A percentile compares a stretch with the other conserved stretches of the same genome.
These are phyloP conservation scores for Citrullus mucosospermus DNA, from an alignment of 306 rosid species.

Conservation along the genomic window DNA sequence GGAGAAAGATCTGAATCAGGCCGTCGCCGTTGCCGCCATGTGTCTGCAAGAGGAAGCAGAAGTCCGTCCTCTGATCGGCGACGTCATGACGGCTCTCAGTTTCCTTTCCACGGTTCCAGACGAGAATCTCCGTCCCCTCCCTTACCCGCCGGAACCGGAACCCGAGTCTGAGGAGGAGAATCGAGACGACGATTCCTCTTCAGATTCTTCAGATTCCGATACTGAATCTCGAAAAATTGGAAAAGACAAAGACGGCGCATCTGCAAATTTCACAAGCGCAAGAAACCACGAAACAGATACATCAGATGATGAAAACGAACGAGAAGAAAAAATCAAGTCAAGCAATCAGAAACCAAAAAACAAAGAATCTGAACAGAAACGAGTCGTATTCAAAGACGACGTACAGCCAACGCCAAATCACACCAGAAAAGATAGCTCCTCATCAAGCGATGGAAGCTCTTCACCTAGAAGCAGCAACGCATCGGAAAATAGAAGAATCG, in stretches of 20 bases:
- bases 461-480: conserved; percentile 14
- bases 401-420: conserved; percentile 11
- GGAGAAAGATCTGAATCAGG: conserved; percentile 81
- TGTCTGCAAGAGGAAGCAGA: conserved; percentile 81
- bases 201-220: conserved; percentile 3
- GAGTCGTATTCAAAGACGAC: conserved; percentile 4
- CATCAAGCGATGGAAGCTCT: conserved; percentile 18
- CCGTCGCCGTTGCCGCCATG: conserved; percentile 88
- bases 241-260: background rate
- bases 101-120: conserved; percentile 44
- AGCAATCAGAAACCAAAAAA: background rate
- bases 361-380: conserved; percentile 12
- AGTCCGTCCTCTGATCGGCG: conserved; percentile 83
- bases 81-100: conserved; percentile 64
- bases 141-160: conserved; percentile 3
- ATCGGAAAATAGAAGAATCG: conserved; percentile 6
- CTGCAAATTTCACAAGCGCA: background rate
- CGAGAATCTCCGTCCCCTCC: conserved; percentile 11
- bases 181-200: background rate
- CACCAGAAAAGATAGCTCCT: conserved; percentile 22
- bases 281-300: background rate
- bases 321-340: background rate
- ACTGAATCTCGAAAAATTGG: background rate
- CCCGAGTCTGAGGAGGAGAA: background rate
- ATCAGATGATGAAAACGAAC: background rate